These are phyloP conservation scores for Amphicarpaea edgeworthii DNA, from an alignment of 306 rosid genomes.

Conservation along the genomic window DNA sequence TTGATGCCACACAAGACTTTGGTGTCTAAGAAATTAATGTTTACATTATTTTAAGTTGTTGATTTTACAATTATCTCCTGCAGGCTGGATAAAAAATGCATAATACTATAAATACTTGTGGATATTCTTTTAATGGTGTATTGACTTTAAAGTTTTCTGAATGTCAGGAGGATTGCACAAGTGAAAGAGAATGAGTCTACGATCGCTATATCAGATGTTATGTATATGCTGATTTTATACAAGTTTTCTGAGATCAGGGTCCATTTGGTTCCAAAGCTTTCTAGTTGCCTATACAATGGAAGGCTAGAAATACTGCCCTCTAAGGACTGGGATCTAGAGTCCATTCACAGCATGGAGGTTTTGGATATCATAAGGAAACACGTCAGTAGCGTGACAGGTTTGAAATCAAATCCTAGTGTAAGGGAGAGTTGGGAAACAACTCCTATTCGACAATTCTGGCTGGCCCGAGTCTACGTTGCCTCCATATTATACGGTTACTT, in stretches of 20 bases:
- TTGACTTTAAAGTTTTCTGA: constrained; percentile 47
- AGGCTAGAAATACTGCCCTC: constrained; percentile 82
- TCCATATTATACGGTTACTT: constrained; percentile 81
- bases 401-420: constrained; percentile 72
- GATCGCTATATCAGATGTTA: constrained; percentile 66
- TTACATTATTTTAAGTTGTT: neutral
- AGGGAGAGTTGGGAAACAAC: constrained; percentile 76
- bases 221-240: constrained; percentile 66
- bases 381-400: constrained; percentile 65
- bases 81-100: neutral
- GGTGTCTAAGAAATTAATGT: neutral
- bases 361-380: constrained; percentile 78
- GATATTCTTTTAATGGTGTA: neutral
- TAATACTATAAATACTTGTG: constrained; percentile 16
- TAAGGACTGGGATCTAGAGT: constrained; percentile 85
- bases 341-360: constrained; percentile 67
- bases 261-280: constrained; percentile 78
- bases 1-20: neutral
- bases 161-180: constrained; percentile 81
- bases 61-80: neutral
- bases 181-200: constrained; percentile 72
- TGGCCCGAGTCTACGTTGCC: constrained; percentile 64
- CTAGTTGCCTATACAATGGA: constrained; percentile 73
- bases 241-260: constrained; percentile 82
- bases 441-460: constrained; percentile 51